phyloP scores from a whole-genome alignment of 192 early-diverging fungal genomes.

The Coemansia asiatica region DNA sequence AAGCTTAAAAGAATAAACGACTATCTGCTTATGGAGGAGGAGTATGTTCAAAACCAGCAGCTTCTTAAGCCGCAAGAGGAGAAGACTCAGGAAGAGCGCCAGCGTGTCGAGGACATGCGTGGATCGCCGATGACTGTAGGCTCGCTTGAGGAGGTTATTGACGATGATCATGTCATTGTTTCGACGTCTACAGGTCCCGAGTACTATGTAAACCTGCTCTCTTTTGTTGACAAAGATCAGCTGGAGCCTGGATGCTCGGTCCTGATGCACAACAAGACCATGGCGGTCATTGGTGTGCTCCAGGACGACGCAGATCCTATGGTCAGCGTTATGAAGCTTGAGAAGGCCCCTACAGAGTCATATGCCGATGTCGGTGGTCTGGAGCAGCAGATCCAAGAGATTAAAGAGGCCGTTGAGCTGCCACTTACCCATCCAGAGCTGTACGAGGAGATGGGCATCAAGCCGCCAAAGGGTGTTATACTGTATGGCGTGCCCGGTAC shows the following conservation, averaged over 20 bases:
- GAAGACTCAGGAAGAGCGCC: slow-evolving; percentile 88
- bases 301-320: slow-evolving; percentile 95
- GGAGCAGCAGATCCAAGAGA: slow-evolving; percentile 96
- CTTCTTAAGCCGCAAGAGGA: slow-evolving; percentile 96
- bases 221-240: slow-evolving; percentile 98
- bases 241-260: slow-evolving; percentile 97
- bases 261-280: slow-evolving; percentile 87
- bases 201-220: slow-evolving; percentile 96
- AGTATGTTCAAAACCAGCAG: slow-evolving; percentile 99
- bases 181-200: slow-evolving; percentile 89
- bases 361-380: slow-evolving; percentile 98
- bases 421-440: slow-evolving; percentile 96
- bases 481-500: slow-evolving; percentile 94
- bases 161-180: slow-evolving; percentile 99
- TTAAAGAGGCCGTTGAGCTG: slow-evolving; percentile 96
- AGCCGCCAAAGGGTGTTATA: slow-evolving; percentile 96
- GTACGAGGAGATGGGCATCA: slow-evolving; percentile 99
- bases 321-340: slow-evolving; percentile 99
- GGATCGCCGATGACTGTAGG: slow-evolving; percentile 97
- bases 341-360: slow-evolving; percentile 97
- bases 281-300: slow-evolving; percentile 93
- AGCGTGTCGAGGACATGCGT: slow-evolving; percentile 91
- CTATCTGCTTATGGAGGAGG: slow-evolving; percentile 97
- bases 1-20: slow-evolving; percentile 99
- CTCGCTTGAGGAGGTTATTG: slow-evolving; percentile 97